A percentile compares a stretch with the other conserved stretches of the same genome.
Conservation (phyloP, 345 rosid genomes). For the Capsella bursapastoris region DNA sequence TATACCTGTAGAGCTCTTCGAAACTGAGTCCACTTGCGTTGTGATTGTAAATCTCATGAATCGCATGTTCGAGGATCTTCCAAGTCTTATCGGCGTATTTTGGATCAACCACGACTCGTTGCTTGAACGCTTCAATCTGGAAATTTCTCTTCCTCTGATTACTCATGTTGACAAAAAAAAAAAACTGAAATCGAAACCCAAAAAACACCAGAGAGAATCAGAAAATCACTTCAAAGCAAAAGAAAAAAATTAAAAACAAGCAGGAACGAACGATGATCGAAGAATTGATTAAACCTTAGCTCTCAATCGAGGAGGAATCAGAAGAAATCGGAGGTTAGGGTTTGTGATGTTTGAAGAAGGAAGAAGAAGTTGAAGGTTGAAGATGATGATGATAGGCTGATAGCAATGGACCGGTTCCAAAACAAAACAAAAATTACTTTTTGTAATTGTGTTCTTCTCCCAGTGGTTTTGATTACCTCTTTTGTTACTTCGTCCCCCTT, state of each 20-base stretch:
- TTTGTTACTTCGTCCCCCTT: neutral
- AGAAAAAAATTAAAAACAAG: neutral
- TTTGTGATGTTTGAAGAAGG: constrained; percentile 3
- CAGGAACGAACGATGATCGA: neutral
- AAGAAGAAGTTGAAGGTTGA: constrained; percentile 26
- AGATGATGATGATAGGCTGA: constrained; percentile 10
- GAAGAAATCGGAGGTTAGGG: constrained; percentile 13
- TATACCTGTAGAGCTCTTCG: constrained; percentile 89
- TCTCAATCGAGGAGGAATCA: neutral
- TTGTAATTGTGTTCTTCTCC: neutral
- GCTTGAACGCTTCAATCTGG: constrained; percentile 97
- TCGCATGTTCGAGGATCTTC: constrained; percentile 95
- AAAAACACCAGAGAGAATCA: neutral
- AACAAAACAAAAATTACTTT: neutral
- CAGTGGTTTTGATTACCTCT: constrained; percentile 7
- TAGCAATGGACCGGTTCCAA: constrained; percentile 7
- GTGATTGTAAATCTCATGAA: constrained; percentile 96
- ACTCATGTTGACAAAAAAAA: constrained; percentile 54
- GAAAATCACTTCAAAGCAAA: neutral
- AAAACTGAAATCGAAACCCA: constrained; percentile 21
- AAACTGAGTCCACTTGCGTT: constrained; percentile 96
- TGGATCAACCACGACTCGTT: constrained; percentile 95
- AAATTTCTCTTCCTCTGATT: constrained; percentile 95
- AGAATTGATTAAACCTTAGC: neutral
- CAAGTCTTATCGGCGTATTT: constrained; percentile 94